Percentiles rank a stretch among this genome's conserved stretches.
These are phyloP conservation scores for Warburgia ugandensis DNA, from an alignment of 164 flowering plant species.

Conservation along the genomic window DNA sequence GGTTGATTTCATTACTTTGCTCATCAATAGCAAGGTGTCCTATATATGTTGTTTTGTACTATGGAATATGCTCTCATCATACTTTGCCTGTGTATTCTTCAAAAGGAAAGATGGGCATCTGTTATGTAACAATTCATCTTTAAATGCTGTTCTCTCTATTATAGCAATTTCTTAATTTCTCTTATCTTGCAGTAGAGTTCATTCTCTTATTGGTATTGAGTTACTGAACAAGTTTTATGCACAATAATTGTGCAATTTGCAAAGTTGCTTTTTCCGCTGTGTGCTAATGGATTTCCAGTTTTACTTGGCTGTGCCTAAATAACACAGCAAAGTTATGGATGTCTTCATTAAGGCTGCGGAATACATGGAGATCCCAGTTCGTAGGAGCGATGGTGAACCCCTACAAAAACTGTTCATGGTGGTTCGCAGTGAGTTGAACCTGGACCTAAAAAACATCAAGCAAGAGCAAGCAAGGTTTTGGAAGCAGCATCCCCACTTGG, in stretches of 20 bases:
- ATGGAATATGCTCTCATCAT: too few relatives aligned
- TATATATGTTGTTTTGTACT: too few relatives aligned
- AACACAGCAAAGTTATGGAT: constrained; percentile 92
- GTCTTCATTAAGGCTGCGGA: constrained; percentile 93
- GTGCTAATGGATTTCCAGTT: not conserved
- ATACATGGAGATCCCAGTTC: constrained; percentile 90
- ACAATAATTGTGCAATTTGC: not conserved
- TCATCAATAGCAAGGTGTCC: too few relatives aligned
- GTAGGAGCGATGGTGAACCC: constrained; percentile 82
- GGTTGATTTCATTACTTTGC: too few relatives aligned
- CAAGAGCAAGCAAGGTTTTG: constrained; percentile 97
- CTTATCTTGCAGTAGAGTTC: too few relatives aligned
- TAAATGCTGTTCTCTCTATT: too few relatives aligned
- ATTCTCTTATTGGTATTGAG: too few relatives aligned
- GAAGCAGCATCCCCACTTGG: constrained; percentile 90
- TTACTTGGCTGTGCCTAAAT: constrained; percentile 7
- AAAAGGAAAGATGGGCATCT: too few relatives aligned
- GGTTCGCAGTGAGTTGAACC: constrained; percentile 86
- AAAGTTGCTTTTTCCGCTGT: not conserved
- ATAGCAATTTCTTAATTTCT: too few relatives aligned
- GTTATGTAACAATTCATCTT: too few relatives aligned
- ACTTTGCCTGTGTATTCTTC: too few relatives aligned
- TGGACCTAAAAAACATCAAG: constrained; percentile 83
- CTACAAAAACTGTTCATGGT: constrained; percentile 79
- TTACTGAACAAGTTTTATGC: too few relatives aligned